Evolutionary conservation across 495 filamentous ascomycete genomes (phyloP).

Genomic region (Pyrenula aspistea): DNA sequence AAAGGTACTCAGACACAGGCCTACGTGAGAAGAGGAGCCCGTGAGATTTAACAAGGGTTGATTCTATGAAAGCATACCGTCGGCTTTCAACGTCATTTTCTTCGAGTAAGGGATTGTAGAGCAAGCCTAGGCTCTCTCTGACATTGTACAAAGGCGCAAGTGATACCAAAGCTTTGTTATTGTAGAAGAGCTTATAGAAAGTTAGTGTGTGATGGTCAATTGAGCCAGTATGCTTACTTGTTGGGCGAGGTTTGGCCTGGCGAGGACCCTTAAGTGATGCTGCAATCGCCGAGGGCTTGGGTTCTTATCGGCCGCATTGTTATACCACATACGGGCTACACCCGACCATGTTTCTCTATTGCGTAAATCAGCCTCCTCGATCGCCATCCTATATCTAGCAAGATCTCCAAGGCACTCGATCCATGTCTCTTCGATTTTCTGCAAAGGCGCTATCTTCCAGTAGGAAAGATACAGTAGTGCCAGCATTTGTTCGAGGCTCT

Average conservation of each 20-base stretch:
- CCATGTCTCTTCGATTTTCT: conserved; percentile 38
- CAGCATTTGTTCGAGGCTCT: conserved; percentile 38
- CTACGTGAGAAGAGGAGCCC: conserved; percentile 51
- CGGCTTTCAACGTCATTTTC: conserved; percentile 8
- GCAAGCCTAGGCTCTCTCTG: conserved; percentile 54
- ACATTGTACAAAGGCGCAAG: conserved; percentile 45
- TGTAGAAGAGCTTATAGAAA: conserved; percentile 54
- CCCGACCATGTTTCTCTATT: conserved; percentile 52
- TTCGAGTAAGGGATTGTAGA: conserved; percentile 49
- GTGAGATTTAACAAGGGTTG: conserved; percentile 51
- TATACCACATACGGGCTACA: conserved; percentile 72
- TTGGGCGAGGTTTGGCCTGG: conserved; percentile 58
- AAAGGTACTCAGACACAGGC: conserved; percentile 30
- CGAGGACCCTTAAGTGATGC: conserved; percentile 74
- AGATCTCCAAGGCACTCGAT: conserved; percentile 37
- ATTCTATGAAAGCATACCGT: conserved; percentile 25
- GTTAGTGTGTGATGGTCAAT: neutral
- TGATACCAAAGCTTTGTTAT: conserved; percentile 39
- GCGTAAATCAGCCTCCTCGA: conserved; percentile 30
- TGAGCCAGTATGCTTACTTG: too few species aligned
- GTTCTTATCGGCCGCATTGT: conserved; percentile 56
- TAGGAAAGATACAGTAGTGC: conserved; percentile 41
- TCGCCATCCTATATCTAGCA: conserved; percentile 37
- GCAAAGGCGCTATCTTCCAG: conserved; percentile 37
- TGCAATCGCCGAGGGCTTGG: conserved; percentile 65